Conservation (phyloP, 768 basidiomycete genomes). For the Guyanaporus albipodus region DNA sequence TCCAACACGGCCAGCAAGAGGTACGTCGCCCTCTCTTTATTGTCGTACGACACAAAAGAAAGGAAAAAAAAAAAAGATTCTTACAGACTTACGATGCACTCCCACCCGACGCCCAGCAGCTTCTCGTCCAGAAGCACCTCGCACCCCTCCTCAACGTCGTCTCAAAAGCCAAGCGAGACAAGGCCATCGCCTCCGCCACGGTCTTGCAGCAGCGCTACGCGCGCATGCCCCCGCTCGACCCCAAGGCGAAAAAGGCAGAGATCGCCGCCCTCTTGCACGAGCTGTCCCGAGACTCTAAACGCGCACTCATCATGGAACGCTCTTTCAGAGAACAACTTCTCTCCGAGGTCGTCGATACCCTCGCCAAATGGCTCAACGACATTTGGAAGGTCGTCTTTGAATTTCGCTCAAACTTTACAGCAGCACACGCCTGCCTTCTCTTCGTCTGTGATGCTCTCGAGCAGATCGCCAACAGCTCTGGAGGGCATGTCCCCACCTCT, state of each 20-base stretch:
- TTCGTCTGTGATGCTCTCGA: constrained; percentile 46
- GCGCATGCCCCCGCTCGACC: constrained; percentile 46
- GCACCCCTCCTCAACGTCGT: constrained; percentile 44
- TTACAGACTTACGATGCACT: constrained; percentile 44
- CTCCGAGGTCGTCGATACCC: constrained; percentile 50
- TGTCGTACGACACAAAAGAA: no score
- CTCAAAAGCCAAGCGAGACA: constrained; percentile 35
- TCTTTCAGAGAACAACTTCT: constrained; percentile 54
- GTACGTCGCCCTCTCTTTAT: background rate
- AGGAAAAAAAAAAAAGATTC: constrained; percentile 45
- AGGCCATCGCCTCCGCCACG: constrained; percentile 39
- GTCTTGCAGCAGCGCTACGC: constrained; percentile 37
- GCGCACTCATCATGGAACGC: constrained; percentile 47
- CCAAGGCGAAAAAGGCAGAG: constrained; percentile 53
- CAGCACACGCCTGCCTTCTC: constrained; percentile 55
- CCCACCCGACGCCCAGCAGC: constrained; percentile 50
- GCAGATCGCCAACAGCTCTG: constrained; percentile 38
- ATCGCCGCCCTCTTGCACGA: constrained; percentile 50
- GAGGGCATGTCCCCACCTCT: constrained; percentile 36
- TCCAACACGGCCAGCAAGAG: constrained; percentile 17
- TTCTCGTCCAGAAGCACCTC: constrained; percentile 48
- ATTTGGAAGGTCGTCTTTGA: constrained; percentile 65
- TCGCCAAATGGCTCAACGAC: constrained; percentile 57
- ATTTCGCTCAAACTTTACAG: constrained; percentile 45
- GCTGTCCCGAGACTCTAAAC: constrained; percentile 50